These are phyloP conservation scores for Eimeria maxima DNA, from an alignment of 169 alveolate genomes.

Conservation along the genomic window DNA sequence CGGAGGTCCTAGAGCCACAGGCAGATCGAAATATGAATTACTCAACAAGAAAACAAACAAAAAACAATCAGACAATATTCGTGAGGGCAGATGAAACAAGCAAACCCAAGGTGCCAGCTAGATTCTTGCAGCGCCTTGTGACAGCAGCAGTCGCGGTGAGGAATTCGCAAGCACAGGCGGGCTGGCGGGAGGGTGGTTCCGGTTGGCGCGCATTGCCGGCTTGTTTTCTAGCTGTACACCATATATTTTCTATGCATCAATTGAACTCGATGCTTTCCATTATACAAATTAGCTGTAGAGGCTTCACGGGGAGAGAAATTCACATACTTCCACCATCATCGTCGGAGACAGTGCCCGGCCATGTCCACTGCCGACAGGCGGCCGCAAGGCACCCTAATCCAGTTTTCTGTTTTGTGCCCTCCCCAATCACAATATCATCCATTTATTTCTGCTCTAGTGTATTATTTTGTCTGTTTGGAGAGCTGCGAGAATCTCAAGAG, in stretches of 20 bases:
- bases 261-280: background rate
- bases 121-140: background rate
- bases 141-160: background rate
- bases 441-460: background rate
- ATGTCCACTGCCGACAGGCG: conserved; percentile 13
- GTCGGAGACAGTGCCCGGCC: background rate
- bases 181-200: background rate
- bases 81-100: background rate
- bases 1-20: background rate
- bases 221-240: background rate
- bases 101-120: background rate
- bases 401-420: background rate
- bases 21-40: background rate
- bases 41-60: background rate
- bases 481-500: background rate
- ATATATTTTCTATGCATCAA: background rate
- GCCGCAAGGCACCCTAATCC: background rate
- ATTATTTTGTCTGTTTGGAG: background rate
- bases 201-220: background rate
- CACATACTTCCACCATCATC: background rate
- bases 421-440: background rate
- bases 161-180: background rate
- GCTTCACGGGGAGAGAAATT: background rate
- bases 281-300: background rate
- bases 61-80: background rate